Conservation (phyloP, 2,329 filamentous ascomycete genomes). For the Dendrostoma leiphaemia region DNA sequence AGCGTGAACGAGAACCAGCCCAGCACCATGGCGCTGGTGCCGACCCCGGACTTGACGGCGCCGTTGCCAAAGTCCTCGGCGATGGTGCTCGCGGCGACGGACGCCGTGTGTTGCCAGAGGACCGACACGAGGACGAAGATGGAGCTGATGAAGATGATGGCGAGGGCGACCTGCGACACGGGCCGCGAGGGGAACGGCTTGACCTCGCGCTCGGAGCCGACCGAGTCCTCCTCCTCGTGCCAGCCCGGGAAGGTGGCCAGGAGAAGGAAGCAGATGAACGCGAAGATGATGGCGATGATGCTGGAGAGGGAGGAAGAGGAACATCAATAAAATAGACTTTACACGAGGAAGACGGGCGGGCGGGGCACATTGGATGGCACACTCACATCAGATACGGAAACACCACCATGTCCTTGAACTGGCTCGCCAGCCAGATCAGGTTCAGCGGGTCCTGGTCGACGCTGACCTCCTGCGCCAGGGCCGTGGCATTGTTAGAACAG, state of each 20-base stretch:
- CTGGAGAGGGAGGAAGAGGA: slow-evolving; percentile 38
- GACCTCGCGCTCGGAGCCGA: slow-evolving; percentile 82
- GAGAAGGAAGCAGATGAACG: slow-evolving; percentile 91
- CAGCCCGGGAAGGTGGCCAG: slow-evolving; percentile 96
- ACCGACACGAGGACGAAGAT: slow-evolving; percentile 74
- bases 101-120: slow-evolving; percentile 92
- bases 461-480: slow-evolving; percentile 82
- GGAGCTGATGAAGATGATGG: slow-evolving; percentile 80
- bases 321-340: too few species aligned
- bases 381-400: slow-evolving; percentile 98
- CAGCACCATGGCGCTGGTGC: slow-evolving; percentile 93
- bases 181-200: slow-evolving; percentile 91
- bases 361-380: too few species aligned
- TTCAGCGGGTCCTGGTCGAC: slow-evolving; percentile 95
- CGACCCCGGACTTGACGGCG: slow-evolving; percentile 80
- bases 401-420: slow-evolving; percentile 98
- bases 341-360: too few species aligned
- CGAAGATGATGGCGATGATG: slow-evolving; percentile 96
- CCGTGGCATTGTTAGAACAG: slow-evolving; percentile 95
- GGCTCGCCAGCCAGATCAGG: slow-evolving; percentile 92
- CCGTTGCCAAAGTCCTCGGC: slow-evolving; percentile 92
- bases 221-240: slow-evolving; percentile 84
- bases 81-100: slow-evolving; percentile 90
- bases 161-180: slow-evolving; percentile 88
- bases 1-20: slow-evolving; percentile 97